phyloP scores from a whole-genome alignment of 495 filamentous ascomycete species.

The Talaromyces nanjingensis region DNA sequence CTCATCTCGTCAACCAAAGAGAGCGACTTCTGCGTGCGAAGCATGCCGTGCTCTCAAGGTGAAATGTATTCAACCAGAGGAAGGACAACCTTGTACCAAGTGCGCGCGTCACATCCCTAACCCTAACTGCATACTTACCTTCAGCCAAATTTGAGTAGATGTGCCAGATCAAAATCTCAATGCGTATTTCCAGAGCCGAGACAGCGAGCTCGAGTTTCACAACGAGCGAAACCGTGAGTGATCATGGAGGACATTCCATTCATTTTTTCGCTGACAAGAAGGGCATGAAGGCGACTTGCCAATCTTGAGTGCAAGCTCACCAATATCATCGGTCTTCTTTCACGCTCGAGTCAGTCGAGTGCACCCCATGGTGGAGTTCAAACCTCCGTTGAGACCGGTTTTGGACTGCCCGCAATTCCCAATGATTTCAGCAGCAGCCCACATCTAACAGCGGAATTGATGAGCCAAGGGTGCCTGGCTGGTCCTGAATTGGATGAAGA shows the following conservation, averaged over 20 bases:
- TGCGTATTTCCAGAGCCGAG: conserved; percentile 13
- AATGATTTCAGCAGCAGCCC: background rate
- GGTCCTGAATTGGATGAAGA: conserved; percentile 1
- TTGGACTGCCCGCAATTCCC: background rate
- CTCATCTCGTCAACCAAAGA: conserved; percentile 2
- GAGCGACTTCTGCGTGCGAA: conserved; percentile 11
- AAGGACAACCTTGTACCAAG: conserved; percentile 14
- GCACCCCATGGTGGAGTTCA: conserved; percentile 5
- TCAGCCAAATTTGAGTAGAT: conserved; percentile 13
- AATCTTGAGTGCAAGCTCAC: conserved; percentile 14
- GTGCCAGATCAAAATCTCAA: conserved; percentile 14
- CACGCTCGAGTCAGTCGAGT: conserved; percentile 8
- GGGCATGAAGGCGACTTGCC: conserved; percentile 11
- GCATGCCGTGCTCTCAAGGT: conserved; percentile 16
- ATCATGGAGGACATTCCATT: background rate
- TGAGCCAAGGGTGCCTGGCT: conserved; percentile 7
- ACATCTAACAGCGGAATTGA: conserved; percentile 9
- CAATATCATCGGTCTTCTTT: conserved; percentile 14
- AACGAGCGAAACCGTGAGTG: conserved; percentile 12
- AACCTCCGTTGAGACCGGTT: background rate
- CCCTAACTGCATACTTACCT: background rate
- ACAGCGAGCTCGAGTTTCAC: conserved; percentile 12
- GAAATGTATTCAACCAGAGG: conserved; percentile 14
- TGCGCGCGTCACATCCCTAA: conserved; percentile 3
- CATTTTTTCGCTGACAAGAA: conserved; percentile 7